Evolutionary conservation across 805 yeast genomes (phyloP), one percentile per base, ranked within the genome.

Genomic region (Hanseniaspora mollemarum): DNA sequence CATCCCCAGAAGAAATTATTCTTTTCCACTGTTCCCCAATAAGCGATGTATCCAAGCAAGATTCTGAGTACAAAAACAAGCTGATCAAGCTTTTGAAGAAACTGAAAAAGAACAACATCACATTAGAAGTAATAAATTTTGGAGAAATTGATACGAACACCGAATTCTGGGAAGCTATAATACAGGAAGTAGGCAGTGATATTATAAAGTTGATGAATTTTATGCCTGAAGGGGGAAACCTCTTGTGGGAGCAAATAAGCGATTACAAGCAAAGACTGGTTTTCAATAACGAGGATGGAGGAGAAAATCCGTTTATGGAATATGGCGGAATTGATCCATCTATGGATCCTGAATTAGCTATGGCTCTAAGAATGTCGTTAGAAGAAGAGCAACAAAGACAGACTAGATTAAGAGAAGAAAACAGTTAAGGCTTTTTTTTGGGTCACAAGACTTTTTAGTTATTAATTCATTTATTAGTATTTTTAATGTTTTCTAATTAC

Each of bases 361-460:
- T 92, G 72, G 98, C 97, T 0, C 76, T 92, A 60, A 80, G 97
- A 63, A 72, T 92, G 66, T 90, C 97, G 0, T 72, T 92, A 60
- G 97, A 92, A 62, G 98, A 92, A 62, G 97, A 90, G 64, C 84
- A 82, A 59, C 81, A 85, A 46, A 79, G 97, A 69, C 96, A 87
- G 62, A 95, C 85, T 57, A 76, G 88, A 62, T 80, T 78, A 58
- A 72, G 77, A 29, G 50, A 40, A 36, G 46, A 31, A 22, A 45
- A 29, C 22, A 41, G 24, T 19, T 39, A 35, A 25, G 33, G 39
- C 26, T 35, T 28, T 28, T 28, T 28, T 28, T 28, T 9, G 9
- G 13, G 9, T 28, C 13, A 28, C 13, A 13, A 13, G 32, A 13
- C 32, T n/a, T n/a, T n/a, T n/a, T n/a, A n/a, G n/a, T n/a, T 28